Conservation (phyloP, 2,329 filamentous ascomycete species). For the Didymella exigua region DNA sequence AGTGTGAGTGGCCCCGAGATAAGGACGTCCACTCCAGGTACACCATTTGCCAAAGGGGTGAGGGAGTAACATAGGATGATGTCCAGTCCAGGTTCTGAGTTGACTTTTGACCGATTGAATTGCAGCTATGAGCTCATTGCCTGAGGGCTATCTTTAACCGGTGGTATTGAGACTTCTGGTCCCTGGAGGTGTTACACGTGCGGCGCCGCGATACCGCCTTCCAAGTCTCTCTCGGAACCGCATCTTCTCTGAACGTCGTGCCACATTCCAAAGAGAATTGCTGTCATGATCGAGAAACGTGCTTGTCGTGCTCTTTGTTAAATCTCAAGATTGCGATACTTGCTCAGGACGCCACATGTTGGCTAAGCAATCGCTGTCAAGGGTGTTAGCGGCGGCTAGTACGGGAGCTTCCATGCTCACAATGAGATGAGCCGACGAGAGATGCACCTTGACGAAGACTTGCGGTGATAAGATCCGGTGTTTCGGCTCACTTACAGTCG, state of each 20-base stretch:
- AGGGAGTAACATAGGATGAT: background rate
- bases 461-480: slow-evolving; percentile 12
- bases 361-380: slow-evolving; percentile 27
- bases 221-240: background rate
- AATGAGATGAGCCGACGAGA: background rate
- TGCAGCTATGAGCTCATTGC: background rate
- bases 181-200: background rate
- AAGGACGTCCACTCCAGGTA: background rate
- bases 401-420: slow-evolving; percentile 22
- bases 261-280: background rate
- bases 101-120: background rate
- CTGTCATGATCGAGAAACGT: background rate
- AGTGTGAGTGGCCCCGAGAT: background rate
- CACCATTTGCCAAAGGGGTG: background rate
- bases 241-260: background rate
- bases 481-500: slow-evolving; percentile 3
- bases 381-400: slow-evolving; percentile 22
- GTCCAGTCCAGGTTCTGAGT: background rate
- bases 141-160: background rate
- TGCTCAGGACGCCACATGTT: slow-evolving; percentile 18
- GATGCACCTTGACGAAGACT: slow-evolving; percentile 1
- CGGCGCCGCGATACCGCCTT: background rate
- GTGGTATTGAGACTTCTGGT: background rate
- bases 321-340: too few species aligned
- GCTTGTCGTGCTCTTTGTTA: background rate